A percentile compares a stretch with the other conserved stretches of the same genome.
Evolutionary conservation across 1,284 basidiomycete species (phyloP).

Genomic region (Marasmius oreades): DNA sequence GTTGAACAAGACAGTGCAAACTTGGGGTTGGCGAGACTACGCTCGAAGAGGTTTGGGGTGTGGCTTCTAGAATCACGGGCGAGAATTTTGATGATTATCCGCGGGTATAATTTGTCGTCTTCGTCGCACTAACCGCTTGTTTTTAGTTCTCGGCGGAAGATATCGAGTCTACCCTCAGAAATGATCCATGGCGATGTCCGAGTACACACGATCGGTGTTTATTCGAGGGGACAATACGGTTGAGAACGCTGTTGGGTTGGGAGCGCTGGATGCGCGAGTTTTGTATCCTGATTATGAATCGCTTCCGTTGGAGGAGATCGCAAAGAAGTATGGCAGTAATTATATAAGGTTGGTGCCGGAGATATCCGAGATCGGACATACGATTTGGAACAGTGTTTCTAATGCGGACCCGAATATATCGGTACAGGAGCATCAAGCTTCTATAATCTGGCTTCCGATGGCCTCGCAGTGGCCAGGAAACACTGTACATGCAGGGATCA

Average conservation of each 20-base stretch:
- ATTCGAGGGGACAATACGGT: slow-evolving; percentile 2
- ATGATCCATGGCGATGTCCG: slow-evolving; percentile 2
- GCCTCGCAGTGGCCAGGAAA: too few relatives aligned
- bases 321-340: not conserved
- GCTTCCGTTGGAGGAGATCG: not conserved
- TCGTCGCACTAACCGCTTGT: too few relatives aligned
- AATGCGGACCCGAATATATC: too few relatives aligned
- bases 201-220: not conserved
- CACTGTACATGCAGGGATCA: too few relatives aligned
- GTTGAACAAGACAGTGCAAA: slow-evolving; percentile 6
- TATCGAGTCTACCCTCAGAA: not conserved
- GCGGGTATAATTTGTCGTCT: too few relatives aligned
- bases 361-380: too few relatives aligned
- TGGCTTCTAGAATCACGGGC: not conserved
- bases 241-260: not conserved
- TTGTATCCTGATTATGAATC: slow-evolving; percentile 1
- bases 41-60: not conserved
- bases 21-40: not conserved
- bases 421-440: too few relatives aligned
- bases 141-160: not conserved
- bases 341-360: too few relatives aligned
- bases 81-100: not conserved
- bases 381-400: too few relatives aligned
- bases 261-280: not conserved
- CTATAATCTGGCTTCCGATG: too few relatives aligned